Base-by-base conservation (phyloP, 495 filamentous ascomycete genomes). In the Penicillium taxi region DNA sequence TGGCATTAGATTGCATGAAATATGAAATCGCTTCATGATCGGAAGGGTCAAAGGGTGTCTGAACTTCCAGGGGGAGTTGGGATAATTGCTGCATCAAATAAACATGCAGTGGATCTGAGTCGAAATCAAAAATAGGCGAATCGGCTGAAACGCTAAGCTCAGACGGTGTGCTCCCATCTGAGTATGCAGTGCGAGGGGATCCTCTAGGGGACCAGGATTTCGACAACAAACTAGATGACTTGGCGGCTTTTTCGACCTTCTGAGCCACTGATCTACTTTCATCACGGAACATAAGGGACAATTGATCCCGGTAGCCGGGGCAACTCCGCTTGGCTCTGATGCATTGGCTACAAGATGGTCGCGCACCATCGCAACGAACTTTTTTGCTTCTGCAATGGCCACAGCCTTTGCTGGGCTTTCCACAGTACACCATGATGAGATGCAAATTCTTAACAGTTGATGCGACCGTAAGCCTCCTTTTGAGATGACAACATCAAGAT, bases 261-360 rank as follows among this genome's bases (percentile, higher is more conserved):
- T 69, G 70, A 39, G 76, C 73, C 29, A 85, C 77, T 42, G 76
- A 70, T 35, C 72, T 69, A 52, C 78, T 85, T 53, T 86, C 77
- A 49, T 85, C 78, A 18, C 81, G 77, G 53, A 86, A 86, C 68
- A 83, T 75, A 26, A 85, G 59, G 27, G 80, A 77, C 23, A 80
- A 55, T 35, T 77, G 69, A 36, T 84, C 80, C 37, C 80, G 69
- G 49, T 86, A 86, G 16, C 82, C 81, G 34, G 78, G 77, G 48
- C 82, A 86, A 44, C 61, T 58, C 48, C 77, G 70, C 41, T 74
- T 72, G 30, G 78, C 77, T 41, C 80, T 81, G 47, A 64, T 47
- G 48, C 82, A 85, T 51, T 85, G 81, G 25, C 77, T 75, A 44
- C 82, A 86, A 26, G 71, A 66, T 18, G 77, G 79, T 12, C 63